A percentile compares a stretch with the other conserved stretches of the same genome.
Evolutionary conservation across 2,329 filamentous ascomycete species (phyloP).

Genomic region (Didymella segeticola): DNA sequence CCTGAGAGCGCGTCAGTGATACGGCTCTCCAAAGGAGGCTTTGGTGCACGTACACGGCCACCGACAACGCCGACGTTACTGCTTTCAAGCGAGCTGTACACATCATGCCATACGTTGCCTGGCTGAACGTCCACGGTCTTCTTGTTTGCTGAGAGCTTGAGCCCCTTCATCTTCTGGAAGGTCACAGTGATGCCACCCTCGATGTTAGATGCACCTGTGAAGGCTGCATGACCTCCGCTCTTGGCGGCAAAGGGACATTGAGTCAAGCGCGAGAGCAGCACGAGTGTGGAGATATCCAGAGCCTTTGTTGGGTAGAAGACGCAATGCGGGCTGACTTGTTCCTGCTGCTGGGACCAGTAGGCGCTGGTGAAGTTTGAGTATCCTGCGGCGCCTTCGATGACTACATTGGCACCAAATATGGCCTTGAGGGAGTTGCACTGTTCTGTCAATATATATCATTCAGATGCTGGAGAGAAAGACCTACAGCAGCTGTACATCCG

Average conservation of each 20-base stretch:
- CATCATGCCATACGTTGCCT: constrained; percentile 38
- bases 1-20: constrained; percentile 27
- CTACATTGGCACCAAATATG: constrained; percentile 25
- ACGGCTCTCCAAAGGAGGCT: not conserved
- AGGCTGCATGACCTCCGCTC: constrained; percentile 51
- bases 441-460: not conserved
- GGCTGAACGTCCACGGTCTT: constrained; percentile 38
- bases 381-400: constrained; percentile 16
- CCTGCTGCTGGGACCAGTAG: constrained; percentile 26
- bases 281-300: constrained; percentile 19
- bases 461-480: not conserved
- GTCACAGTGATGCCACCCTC: constrained; percentile 53
- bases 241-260: constrained; percentile 51
- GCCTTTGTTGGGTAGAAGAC: constrained; percentile 29
- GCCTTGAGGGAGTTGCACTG: constrained; percentile 29
- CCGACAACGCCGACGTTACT: constrained; percentile 33
- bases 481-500: constrained; percentile 27
- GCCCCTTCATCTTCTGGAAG: constrained; percentile 41
- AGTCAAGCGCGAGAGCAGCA: constrained; percentile 22
- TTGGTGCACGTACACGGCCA: constrained; percentile 22
- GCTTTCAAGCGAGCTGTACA: constrained; percentile 34
- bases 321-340: constrained; percentile 27
- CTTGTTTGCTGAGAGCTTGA: constrained; percentile 34
- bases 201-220: constrained; percentile 51
- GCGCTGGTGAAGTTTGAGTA: constrained; percentile 25